Conservation (phyloP, 352 stramenopile genomes). For the Pythium pectinolyticum region DNA sequence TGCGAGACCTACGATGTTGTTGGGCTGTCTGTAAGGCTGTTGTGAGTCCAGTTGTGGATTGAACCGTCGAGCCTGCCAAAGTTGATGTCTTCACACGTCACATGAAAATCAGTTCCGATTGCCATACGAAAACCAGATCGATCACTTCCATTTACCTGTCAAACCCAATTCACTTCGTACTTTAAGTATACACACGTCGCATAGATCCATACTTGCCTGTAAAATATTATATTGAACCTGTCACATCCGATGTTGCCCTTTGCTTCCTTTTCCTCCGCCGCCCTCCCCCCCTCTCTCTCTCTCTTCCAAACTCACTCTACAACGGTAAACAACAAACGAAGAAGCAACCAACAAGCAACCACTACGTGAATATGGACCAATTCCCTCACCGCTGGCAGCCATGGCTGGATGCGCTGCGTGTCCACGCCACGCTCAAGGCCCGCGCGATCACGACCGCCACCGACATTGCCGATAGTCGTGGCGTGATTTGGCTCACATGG, state of each 20-base stretch:
- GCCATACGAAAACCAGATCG: not conserved
- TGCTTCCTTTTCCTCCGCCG: too few relatives aligned
- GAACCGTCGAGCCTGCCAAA: too few relatives aligned
- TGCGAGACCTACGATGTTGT: too few relatives aligned
- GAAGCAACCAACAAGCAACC: not conserved
- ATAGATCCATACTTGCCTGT: not conserved
- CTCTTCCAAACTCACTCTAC: too few relatives aligned
- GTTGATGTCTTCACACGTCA: not conserved
- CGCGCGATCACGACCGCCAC: too few relatives aligned
- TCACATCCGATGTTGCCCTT: not conserved
- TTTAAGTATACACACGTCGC: not conserved
- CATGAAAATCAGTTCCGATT: not conserved
- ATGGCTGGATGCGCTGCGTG: not conserved
- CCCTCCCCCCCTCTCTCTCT: not conserved
- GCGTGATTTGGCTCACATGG: not conserved
- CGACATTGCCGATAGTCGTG: not conserved
- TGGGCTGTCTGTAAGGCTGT: too few relatives aligned
- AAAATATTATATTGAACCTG: not conserved
- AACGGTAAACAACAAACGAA: too few relatives aligned
- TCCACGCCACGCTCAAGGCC: too few relatives aligned
- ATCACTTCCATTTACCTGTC: not conserved
- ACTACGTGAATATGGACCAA: not conserved
- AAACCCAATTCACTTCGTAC: not conserved
- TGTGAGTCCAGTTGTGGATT: too few relatives aligned
- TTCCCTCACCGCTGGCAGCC: too few relatives aligned